These are phyloP conservation scores for Fusarium sp. DNA, from an alignment of 2,329 filamentous ascomycete genomes.

Conservation along the genomic window DNA sequence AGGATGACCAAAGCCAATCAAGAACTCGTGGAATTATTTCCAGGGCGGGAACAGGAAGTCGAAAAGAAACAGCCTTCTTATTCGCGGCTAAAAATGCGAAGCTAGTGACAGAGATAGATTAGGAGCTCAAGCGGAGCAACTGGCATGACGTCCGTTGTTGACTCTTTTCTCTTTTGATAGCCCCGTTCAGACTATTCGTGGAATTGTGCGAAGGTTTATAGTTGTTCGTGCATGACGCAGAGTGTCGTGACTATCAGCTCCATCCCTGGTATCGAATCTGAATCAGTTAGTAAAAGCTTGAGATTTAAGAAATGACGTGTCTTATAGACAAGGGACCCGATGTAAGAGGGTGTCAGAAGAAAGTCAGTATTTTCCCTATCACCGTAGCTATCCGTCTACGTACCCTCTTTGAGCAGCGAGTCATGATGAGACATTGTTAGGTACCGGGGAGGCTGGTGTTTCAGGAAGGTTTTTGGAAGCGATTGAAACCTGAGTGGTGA, in stretches of 20 bases:
- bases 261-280: constrained; percentile 20
- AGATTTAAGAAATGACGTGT: constrained; percentile 39
- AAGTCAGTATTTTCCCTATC: neutral
- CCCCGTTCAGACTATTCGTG: neutral
- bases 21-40: constrained; percentile 23
- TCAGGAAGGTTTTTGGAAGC: constrained; percentile 29
- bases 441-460: constrained; percentile 28
- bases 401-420: constrained; percentile 19
- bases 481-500: constrained; percentile 20
- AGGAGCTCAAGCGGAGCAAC: constrained; percentile 28
- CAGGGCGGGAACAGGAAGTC: constrained; percentile 22
- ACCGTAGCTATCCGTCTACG: neutral
- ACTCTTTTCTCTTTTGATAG: constrained; percentile 34
- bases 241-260: constrained; percentile 30
- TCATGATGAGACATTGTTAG: constrained; percentile 30
- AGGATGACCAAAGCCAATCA: constrained; percentile 35
- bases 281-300: constrained; percentile 38
- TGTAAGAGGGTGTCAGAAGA: constrained; percentile 19
- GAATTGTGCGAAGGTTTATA: constrained; percentile 17
- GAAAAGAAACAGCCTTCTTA: constrained; percentile 12
- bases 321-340: constrained; percentile 29
- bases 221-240: constrained; percentile 21
- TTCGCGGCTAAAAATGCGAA: constrained; percentile 25
- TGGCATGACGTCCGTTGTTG: constrained; percentile 35
- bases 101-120: constrained; percentile 27